phyloP scores from a whole-genome alignment of 305 asterid genomes.

The Fraxinus greggii region DNA sequence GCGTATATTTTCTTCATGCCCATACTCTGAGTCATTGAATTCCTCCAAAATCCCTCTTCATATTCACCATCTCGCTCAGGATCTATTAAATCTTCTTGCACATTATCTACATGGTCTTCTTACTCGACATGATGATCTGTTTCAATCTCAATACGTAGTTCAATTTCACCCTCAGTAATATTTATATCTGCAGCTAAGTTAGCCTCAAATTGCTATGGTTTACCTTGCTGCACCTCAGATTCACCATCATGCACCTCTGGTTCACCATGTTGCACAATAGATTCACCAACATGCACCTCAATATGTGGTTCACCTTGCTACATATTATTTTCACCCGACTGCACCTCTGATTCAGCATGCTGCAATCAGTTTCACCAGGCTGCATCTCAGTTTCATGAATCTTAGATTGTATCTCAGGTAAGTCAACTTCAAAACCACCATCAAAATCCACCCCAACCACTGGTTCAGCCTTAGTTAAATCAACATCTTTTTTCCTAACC shows the following conservation, averaged over 20 bases:
- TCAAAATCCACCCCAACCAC: neutral
- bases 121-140: neutral
- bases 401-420: neutral
- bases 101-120: neutral
- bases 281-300: neutral
- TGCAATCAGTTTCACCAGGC: neutral
- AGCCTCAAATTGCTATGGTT: neutral
- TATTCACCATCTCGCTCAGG: neutral
- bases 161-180: neutral
- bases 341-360: neutral
- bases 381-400: neutral
- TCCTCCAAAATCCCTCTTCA: neutral
- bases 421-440: neutral
- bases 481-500: neutral
- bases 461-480: neutral
- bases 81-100: neutral
- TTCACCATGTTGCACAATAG: neutral
- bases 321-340: neutral
- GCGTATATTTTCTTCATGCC: neutral
- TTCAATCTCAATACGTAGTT: neutral
- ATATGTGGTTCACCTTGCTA: neutral
- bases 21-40: neutral
- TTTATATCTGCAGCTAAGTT: too few species aligned
- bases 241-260: neutral
- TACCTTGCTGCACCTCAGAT: neutral